Evolutionary conservation across 2,329 filamentous ascomycete genomes (phyloP), one percentile per base, ranked within the genome.

Genomic region (Hymenoscyphus repandus): DNA sequence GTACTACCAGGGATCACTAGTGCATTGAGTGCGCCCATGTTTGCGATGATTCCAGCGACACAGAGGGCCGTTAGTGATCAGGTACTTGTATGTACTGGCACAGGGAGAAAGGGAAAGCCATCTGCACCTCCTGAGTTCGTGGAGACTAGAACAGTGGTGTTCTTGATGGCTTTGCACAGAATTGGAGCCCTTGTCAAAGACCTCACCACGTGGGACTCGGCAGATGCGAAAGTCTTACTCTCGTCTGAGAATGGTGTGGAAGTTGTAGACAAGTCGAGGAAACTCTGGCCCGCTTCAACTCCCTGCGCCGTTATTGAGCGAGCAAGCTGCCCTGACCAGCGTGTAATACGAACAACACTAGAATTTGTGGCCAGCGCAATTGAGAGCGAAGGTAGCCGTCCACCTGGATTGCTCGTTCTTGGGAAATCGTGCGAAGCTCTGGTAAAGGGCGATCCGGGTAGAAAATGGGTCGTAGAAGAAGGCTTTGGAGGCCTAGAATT

Each of bases 21-120:
- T 62, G 90, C 92, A 1, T 73, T 99, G 34, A 86, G 82, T 50
- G 93, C 90, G 9, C 90, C 92, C 0, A 74, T 99, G 2, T 96
- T 97, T 66, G 91, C 91, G 0, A 83, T 78, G 6, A 88, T 99
- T 31, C 92, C 93, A 1, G 77, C 86, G 0, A 99, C 93, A 1
- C 92, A 97, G 71, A 79, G 93, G 5, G 87, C 87, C 40, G 87
- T 96, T 0, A 86, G 90, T 3, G 93, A 99, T 64, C 91, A 97
- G 69, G 85, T 99, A 0, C 77, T 99, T 22, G 80, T 99, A n/a
- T 97, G 93, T 71, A 99, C 93, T 0, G 93, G 93, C 0, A 99
- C 93, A 0, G 93, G 93, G 1, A 82, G 93, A 63, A 95, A 95
- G 70, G 93, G 93, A 11, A 86, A 81, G 49, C 75, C 89, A 0